Evolutionary conservation across 305 asterid genomes (phyloP).

Genomic region (Solanum hybrid): DNA sequence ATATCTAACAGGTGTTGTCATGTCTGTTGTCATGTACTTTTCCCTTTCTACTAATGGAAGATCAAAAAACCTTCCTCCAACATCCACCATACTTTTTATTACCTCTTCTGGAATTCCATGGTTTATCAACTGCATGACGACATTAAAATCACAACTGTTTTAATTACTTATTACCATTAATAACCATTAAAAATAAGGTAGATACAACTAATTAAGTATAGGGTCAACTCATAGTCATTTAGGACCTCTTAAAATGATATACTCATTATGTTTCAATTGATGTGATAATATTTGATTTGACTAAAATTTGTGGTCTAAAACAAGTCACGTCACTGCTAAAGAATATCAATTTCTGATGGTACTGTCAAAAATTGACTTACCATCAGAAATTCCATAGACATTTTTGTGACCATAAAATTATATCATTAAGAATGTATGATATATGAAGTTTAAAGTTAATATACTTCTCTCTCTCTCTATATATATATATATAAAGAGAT

Average conservation of each 20-base stretch:
- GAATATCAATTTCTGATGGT: not conserved
- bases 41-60: conserved; percentile 60
- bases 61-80: conserved; percentile 50
- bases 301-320: no score
- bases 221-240: not conserved
- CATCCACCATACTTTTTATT: conserved; percentile 39
- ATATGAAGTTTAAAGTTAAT: not conserved
- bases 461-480: not conserved
- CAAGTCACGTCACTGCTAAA: not conserved
- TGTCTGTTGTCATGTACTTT: conserved; percentile 66
- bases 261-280: not conserved
- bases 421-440: not conserved
- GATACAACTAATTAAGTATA: not conserved
- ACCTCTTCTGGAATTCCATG: conserved; percentile 52
- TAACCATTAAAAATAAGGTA: not conserved
- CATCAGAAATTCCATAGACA: not conserved
- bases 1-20: conserved; percentile 48
- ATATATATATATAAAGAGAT: not conserved
- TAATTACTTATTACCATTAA: not conserved
- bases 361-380: not conserved
- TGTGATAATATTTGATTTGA: not conserved
- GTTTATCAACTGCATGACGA: conserved; percentile 50
- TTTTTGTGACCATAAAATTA: not conserved
- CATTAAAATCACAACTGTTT: not conserved
- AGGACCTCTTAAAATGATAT: not conserved